A percentile compares a stretch with the other conserved stretches of the same genome.
Conservation (phyloP, 441 rosid genomes). For the Eruca vesicaria region DNA sequence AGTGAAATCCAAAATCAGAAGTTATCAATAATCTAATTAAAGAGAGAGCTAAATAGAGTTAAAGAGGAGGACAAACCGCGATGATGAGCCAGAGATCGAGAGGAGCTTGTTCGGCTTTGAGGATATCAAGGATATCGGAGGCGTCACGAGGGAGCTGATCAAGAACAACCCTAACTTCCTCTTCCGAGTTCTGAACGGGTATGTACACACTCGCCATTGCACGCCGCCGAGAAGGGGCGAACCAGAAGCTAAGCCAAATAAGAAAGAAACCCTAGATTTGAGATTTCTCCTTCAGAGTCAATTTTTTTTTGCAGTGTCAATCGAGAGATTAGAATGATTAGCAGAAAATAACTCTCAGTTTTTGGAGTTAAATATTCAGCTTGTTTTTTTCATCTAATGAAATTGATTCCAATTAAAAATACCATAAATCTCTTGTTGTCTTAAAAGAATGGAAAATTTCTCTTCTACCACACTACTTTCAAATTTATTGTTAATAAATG, state of each 20-base stretch:
- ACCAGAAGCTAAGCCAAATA: neutral
- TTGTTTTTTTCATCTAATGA: too few relatives aligned
- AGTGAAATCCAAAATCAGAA: neutral
- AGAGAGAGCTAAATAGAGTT: neutral
- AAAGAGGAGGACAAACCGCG: constrained; percentile 55
- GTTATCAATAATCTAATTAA: neutral
- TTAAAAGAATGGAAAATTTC: too few relatives aligned
- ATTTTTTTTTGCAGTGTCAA: constrained; percentile 5
- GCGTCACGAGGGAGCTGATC: constrained; percentile 98
- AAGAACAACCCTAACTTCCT: constrained; percentile 92
- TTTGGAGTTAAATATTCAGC: too few relatives aligned
- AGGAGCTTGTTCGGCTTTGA: constrained; percentile 99
- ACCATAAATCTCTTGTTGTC: too few relatives aligned
- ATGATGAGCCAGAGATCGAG: constrained; percentile 98
- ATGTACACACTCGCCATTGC: constrained; percentile 89
- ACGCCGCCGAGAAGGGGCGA: neutral
- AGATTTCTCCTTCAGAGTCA: neutral
- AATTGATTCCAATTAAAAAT: too few relatives aligned
- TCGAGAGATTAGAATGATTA: neutral
- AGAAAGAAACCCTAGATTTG: constrained; percentile 22
- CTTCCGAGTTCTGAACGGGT: constrained; percentile 98
- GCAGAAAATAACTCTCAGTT: neutral
- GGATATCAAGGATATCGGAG: constrained; percentile 95
- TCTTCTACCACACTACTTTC: too few relatives aligned
- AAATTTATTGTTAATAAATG: too few relatives aligned